These are phyloP conservation scores for Coniophora puteana DNA, from an alignment of 1,284 basidiomycete species.

Conservation along the genomic window DNA sequence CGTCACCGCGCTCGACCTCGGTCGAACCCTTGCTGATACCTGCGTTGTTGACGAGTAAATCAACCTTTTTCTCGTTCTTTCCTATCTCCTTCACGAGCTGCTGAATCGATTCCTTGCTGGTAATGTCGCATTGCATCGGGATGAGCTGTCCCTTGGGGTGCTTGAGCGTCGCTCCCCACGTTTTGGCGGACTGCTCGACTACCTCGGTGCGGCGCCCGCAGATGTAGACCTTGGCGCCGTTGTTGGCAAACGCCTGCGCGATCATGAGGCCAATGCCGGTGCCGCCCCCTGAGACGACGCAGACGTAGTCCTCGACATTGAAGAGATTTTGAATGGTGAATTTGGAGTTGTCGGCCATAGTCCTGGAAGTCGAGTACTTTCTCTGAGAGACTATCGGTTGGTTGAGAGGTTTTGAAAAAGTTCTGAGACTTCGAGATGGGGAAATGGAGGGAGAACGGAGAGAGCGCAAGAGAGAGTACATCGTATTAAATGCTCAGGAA, in stretches of 20 bases:
- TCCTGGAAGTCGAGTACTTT: too few species aligned
- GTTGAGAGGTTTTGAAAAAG: too few species aligned
- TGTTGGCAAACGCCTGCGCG: constrained; percentile 34
- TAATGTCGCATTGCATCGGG: constrained; percentile 9
- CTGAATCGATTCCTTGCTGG: constrained; percentile 9
- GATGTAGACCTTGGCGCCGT: constrained; percentile 45
- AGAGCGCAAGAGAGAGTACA: too few species aligned
- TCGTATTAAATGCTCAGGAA: too few species aligned
- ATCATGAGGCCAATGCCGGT: constrained; percentile 37
- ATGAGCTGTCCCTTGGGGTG: constrained; percentile 11
- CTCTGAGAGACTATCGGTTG: too few species aligned
- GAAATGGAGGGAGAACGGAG: too few species aligned
- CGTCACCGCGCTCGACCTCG: constrained; percentile 28
- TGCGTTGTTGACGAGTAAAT: constrained; percentile 16
- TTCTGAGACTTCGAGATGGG: too few species aligned
- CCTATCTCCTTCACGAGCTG: constrained; percentile 8
- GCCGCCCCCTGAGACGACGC: constrained; percentile 37
- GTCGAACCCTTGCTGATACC: constrained; percentile 23
- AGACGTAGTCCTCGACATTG: constrained; percentile 30
- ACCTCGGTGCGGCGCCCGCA: constrained; percentile 25
- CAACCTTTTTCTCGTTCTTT: constrained; percentile 7
- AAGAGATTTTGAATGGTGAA: constrained; percentile 21
- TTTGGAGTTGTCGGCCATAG: constrained; percentile 7
- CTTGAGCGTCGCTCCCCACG: constrained; percentile 3
- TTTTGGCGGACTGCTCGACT: constrained; percentile 19